Base-by-base conservation (phyloP, 306 rosid species). In the Acacia confusa region DNA sequence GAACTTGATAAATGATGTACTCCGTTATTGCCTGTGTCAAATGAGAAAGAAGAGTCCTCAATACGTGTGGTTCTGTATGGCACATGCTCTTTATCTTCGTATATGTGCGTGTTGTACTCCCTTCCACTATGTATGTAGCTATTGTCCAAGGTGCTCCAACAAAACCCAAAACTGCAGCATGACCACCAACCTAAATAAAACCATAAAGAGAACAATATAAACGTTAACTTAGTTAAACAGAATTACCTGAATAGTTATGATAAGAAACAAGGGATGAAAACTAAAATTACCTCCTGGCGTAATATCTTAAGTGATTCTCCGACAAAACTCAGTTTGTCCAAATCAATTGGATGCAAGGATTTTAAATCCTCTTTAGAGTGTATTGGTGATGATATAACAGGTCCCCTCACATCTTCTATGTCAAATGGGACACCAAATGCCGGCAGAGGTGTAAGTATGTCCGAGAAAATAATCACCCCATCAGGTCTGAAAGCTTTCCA, bases 131-230 rank as follows among this genome's bases (percentile, higher is more conserved):
- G 82, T 95, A 95, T 27, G 99, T 95, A 55, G 98, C 98, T 63
- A 95, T 86, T 25, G 99, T 95, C 99, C 99, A 95, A 25, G 99
- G 99, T 32, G 98, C 99, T 83, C 99, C 99, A 40, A 95, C 99
- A 80, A 95, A 95, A 82, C 99, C 99, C 90, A 95, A 93, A 82
- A 93, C 91, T 69, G 99, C 98, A 57, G 99, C 94, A 50, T 84
- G 85, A 44, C 87, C 84, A 72, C 90, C 98, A 81, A 95, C 98
- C 99, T 95, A 84, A 22, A 73, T 30, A 71, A 83, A 80, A 83
- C 3, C 15, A 22, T 24, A 70, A 24, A 65, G 70, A 32, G 13
- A 70, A 22, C 1, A 68, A 68, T 1, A 4, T n/a, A 72, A 55
- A 48, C 64, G 75, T 57, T 19, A 71, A 78, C 57, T 25, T 3